phyloP scores from a whole-genome alignment of 2,329 filamentous ascomycete species.

The Ambrosiella cleistominuta region DNA sequence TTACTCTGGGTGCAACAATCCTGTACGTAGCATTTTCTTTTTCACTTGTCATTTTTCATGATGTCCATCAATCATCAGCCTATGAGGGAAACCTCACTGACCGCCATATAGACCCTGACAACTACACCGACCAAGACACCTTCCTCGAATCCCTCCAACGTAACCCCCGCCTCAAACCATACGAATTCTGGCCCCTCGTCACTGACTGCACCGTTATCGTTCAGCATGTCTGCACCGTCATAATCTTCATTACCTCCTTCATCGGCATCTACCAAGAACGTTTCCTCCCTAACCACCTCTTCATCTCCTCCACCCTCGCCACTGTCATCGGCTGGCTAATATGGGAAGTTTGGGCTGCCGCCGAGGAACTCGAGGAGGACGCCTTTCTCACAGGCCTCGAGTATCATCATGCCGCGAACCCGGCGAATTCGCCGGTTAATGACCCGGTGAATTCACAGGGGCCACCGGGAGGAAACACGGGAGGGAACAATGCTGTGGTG shows the following conservation, averaged over 20 bases:
- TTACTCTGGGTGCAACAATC: slow-evolving; percentile 95
- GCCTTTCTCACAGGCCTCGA: slow-evolving; percentile 14
- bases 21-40: slow-evolving; percentile 35
- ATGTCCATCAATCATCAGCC: slow-evolving; percentile 15
- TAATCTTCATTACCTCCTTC: slow-evolving; percentile 89
- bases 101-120: slow-evolving; percentile 60
- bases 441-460: no score
- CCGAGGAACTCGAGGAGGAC: slow-evolving; percentile 38
- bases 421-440: neutral
- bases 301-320: slow-evolving; percentile 64
- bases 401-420: slow-evolving; percentile 15
- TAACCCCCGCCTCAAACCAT: slow-evolving; percentile 82
- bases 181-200: slow-evolving; percentile 95
- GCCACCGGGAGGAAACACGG: neutral
- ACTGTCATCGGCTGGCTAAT: slow-evolving; percentile 79
- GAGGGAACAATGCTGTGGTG: neutral
- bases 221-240: slow-evolving; percentile 88
- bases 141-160: slow-evolving; percentile 92
- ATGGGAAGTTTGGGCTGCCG: slow-evolving; percentile 80
- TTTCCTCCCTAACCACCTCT: slow-evolving; percentile 77
- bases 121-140: slow-evolving; percentile 92
- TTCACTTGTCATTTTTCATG: slow-evolving; percentile 16
- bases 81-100: neutral
- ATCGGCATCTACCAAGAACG: slow-evolving; percentile 74
- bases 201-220: slow-evolving; percentile 92